Percentiles rank a stretch among this genome's conserved stretches.
Evolutionary conservation across 805 yeast genomes (phyloP).

Genomic region (Priceomyces castillae): DNA sequence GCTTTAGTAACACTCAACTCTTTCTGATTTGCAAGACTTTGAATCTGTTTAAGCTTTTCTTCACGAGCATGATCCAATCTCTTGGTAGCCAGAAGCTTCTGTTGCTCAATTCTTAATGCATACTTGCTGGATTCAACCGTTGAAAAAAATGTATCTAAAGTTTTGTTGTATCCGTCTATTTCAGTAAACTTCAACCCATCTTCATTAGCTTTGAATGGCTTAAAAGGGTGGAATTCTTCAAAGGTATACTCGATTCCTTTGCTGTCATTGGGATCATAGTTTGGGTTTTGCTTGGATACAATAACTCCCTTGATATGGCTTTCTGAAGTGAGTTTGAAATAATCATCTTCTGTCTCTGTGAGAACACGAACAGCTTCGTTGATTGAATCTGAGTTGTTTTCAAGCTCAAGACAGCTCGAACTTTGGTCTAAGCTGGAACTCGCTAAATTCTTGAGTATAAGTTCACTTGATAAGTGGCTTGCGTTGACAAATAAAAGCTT

Average conservation of each 20-base stretch:
- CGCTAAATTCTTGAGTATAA: slow-evolving; percentile 59
- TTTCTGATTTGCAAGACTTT: slow-evolving; percentile 62
- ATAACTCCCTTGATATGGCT: slow-evolving; percentile 55
- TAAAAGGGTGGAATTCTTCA: slow-evolving; percentile 71
- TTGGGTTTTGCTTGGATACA: slow-evolving; percentile 56
- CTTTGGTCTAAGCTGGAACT: slow-evolving; percentile 48
- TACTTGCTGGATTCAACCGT: slow-evolving; percentile 79
- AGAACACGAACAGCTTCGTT: slow-evolving; percentile 40
- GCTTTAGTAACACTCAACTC: slow-evolving; percentile 66
- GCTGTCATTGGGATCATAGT: slow-evolving; percentile 38
- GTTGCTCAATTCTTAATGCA: slow-evolving; percentile 70
- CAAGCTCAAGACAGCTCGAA: slow-evolving; percentile 29
- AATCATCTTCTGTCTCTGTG: slow-evolving; percentile 44
- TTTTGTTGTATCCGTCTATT: slow-evolving; percentile 68
- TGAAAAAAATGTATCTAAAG: slow-evolving; percentile 82
- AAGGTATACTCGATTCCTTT: slow-evolving; percentile 46
- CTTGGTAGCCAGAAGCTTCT: slow-evolving; percentile 70
- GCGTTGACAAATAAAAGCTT: slow-evolving; percentile 65
- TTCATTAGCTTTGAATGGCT: slow-evolving; percentile 43
- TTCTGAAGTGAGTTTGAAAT: slow-evolving; percentile 33
- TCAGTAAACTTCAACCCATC: slow-evolving; percentile 36
- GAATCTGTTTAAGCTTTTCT: slow-evolving; percentile 70
- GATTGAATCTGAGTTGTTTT: slow-evolving; percentile 25
- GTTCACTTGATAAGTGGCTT: slow-evolving; percentile 75
- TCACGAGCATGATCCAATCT: slow-evolving; percentile 70